Evolutionary conservation across 2,329 filamentous ascomycete genomes (phyloP).

Genomic region (Alternaria novae-zelandiae): DNA sequence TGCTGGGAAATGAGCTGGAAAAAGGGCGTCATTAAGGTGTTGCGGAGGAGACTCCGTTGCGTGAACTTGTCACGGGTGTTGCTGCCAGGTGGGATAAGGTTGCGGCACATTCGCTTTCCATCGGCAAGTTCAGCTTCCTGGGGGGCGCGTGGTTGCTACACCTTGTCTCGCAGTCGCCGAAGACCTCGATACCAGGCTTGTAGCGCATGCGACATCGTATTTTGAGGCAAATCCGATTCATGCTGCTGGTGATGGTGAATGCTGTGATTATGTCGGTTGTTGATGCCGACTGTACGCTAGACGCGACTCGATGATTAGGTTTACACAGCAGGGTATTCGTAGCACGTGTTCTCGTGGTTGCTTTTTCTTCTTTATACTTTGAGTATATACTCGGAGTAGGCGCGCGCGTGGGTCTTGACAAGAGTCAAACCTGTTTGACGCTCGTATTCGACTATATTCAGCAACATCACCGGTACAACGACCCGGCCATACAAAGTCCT

Average conservation of each 20-base stretch:
- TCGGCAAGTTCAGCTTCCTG: neutral
- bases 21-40: neutral
- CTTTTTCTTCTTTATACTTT: neutral
- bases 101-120: constrained; percentile 3
- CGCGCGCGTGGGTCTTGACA: neutral
- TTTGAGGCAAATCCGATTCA: neutral
- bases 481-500: neutral
- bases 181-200: neutral
- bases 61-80: neutral
- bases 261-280: neutral
- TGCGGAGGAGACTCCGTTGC: constrained; percentile 5
- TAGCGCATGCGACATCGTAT: neutral
- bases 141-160: neutral
- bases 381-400: neutral
- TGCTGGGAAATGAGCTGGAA: neutral
- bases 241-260: neutral
- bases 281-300: neutral
- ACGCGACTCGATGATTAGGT: neutral
- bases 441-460: neutral
- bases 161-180: neutral
- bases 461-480: neutral
- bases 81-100: neutral
- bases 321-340: neutral
- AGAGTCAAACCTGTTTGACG: neutral
- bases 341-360: neutral